A percentile compares a stretch with the other conserved stretches of the same genome.
These are phyloP conservation scores for Trametes cinnabarina DNA, from an alignment of 768 basidiomycete species.

Conservation along the genomic window DNA sequence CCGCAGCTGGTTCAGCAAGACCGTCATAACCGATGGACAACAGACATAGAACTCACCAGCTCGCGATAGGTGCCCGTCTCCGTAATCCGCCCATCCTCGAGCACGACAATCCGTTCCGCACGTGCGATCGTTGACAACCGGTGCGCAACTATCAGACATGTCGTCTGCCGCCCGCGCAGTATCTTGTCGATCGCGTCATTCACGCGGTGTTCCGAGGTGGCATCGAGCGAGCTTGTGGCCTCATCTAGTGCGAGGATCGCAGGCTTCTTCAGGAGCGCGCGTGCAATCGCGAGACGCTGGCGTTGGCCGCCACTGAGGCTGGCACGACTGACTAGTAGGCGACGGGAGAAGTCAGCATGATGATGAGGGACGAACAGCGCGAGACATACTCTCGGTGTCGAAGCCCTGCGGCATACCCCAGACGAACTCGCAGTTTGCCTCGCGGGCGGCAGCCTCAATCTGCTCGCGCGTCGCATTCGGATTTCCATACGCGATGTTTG, in stretches of 20 bases:
- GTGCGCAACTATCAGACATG: conserved; percentile 88
- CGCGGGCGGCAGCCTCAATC: conserved; percentile 82
- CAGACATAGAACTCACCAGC: conserved; percentile 46
- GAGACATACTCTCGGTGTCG: conserved; percentile 78
- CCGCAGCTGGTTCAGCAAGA: background rate
- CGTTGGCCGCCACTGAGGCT: conserved; percentile 79
- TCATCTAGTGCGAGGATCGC: conserved; percentile 87
- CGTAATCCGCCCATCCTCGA: conserved; percentile 81
- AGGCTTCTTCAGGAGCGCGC: conserved; percentile 87
- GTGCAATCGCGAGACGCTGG: conserved; percentile 78
- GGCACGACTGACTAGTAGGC: conserved; percentile 55
- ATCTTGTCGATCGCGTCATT: conserved; percentile 92
- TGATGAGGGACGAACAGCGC: background rate
- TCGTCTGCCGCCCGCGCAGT: conserved; percentile 72
- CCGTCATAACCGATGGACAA: background rate
- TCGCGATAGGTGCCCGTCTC: conserved; percentile 82
- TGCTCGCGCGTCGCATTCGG: conserved; percentile 72
- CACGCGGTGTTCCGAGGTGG: conserved; percentile 82
- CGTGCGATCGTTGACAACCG: conserved; percentile 86
- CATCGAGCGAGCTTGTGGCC: conserved; percentile 86
- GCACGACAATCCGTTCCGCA: conserved; percentile 85
- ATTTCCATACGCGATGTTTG: conserved; percentile 90
- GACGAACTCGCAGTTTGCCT: conserved; percentile 95
- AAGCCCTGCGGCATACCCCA: conserved; percentile 94
- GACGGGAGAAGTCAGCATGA: background rate